phyloP scores from a whole-genome alignment of 2,329 filamentous ascomycete species.

The Fusarium musae region DNA sequence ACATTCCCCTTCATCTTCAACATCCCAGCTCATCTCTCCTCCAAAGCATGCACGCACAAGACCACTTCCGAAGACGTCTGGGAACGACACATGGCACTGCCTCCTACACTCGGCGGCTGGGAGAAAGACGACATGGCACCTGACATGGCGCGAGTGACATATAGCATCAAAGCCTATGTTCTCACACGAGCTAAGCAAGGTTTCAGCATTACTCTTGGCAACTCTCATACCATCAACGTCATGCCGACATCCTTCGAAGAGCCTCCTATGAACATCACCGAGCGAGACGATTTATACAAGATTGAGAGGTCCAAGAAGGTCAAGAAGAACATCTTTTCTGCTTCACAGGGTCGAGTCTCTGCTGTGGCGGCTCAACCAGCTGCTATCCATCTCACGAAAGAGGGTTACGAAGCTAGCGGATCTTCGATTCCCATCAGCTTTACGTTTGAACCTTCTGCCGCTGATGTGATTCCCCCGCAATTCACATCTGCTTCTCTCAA shows the following conservation, averaged over 20 bases:
- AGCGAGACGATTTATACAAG: constrained; percentile 30
- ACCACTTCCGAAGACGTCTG: constrained; percentile 20
- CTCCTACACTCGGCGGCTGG: constrained; percentile 35
- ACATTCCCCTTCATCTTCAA: constrained; percentile 40
- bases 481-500: constrained; percentile 18
- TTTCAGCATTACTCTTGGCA: constrained; percentile 6
- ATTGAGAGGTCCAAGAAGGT: constrained; percentile 33
- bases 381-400: constrained; percentile 29
- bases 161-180: constrained; percentile 29
- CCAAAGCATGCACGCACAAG: constrained; percentile 29
- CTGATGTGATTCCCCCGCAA: constrained; percentile 25
- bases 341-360: constrained; percentile 26
- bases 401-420: constrained; percentile 21
- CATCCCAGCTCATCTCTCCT: constrained; percentile 36
- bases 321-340: constrained; percentile 37
- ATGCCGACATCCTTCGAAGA: constrained; percentile 38
- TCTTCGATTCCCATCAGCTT: constrained; percentile 30
- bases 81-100: constrained; percentile 31
- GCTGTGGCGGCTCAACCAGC: constrained; percentile 35
- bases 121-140: constrained; percentile 38
- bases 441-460: constrained; percentile 27
- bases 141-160: constrained; percentile 25
- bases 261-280: constrained; percentile 34
- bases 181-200: constrained; percentile 4
- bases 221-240: constrained; percentile 32